Percentiles rank a stretch among this genome's conserved stretches.
Evolutionary conservation across 2,329 filamentous ascomycete species (phyloP).

Genomic region (Microdochium paspali): DNA sequence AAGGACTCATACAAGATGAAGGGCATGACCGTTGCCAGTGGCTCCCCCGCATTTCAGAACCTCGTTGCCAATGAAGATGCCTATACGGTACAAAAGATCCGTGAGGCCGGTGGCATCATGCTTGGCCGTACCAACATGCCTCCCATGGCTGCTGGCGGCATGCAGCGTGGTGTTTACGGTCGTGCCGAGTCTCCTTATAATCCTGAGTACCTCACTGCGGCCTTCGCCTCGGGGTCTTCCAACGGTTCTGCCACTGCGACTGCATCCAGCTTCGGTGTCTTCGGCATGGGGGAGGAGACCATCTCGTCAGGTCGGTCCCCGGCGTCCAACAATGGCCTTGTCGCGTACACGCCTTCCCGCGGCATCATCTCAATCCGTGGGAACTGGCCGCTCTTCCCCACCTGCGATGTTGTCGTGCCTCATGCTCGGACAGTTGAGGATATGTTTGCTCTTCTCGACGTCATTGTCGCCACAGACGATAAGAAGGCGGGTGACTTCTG

Average conservation of each 20-base stretch:
- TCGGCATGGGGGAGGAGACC: conserved; percentile 45
- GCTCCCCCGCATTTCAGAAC: conserved; percentile 42
- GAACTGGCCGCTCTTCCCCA: conserved; percentile 44
- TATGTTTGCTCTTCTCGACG: conserved; percentile 33
- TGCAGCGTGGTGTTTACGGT: conserved; percentile 46
- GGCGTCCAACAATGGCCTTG: conserved; percentile 44
- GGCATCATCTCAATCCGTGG: conserved; percentile 41
- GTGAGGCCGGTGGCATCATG: conserved; percentile 37
- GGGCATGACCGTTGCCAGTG: conserved; percentile 41
- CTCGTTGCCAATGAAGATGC: conserved; percentile 42
- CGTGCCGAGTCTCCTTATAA: conserved; percentile 49
- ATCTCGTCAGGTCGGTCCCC: conserved; percentile 46
- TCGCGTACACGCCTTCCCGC: conserved; percentile 46
- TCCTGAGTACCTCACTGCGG: conserved; percentile 38
- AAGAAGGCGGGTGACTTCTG: conserved; percentile 40
- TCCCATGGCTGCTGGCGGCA: conserved; percentile 48
- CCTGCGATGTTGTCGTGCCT: conserved; percentile 41
- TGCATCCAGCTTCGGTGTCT: conserved; percentile 38
- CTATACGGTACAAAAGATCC: conserved; percentile 34
- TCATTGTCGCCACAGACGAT: conserved; percentile 32
- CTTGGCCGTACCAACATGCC: conserved; percentile 51
- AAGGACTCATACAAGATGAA: conserved; percentile 48
- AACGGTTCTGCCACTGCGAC: conserved; percentile 44
- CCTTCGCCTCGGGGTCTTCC: conserved; percentile 47
- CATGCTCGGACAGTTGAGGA: conserved; percentile 35